These are phyloP conservation scores for Aspergillus kassunensis DNA, from an alignment of 495 filamentous ascomycete species.

Conservation along the genomic window DNA sequence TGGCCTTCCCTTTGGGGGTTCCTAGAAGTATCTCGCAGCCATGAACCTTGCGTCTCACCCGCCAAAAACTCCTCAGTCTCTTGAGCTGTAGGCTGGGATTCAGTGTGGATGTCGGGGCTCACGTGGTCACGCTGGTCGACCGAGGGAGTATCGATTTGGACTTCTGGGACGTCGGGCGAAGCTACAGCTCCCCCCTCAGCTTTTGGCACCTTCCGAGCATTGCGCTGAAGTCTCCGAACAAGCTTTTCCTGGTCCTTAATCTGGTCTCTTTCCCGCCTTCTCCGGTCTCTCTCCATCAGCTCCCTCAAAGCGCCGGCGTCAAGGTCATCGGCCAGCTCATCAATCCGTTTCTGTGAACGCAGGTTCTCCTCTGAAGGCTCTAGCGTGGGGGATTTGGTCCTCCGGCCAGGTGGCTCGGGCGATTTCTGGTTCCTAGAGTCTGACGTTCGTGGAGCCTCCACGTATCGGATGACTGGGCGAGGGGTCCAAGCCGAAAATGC, in stretches of 20 bases:
- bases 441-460: constrained; percentile 54
- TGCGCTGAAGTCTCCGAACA: constrained; percentile 62
- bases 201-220: constrained; percentile 66
- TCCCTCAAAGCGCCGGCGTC: constrained; percentile 76
- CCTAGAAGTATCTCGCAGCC: constrained; percentile 32
- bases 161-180: neutral
- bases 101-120: neutral
- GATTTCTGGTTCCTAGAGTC: constrained; percentile 33
- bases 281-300: constrained; percentile 78
- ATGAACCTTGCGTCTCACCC: constrained; percentile 26
- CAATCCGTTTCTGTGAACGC: constrained; percentile 67
- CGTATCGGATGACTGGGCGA: constrained; percentile 71
- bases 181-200: constrained; percentile 18
- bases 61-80: constrained; percentile 9
- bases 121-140: constrained; percentile 11
- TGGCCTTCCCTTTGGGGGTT: constrained; percentile 19
- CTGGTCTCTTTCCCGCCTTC: constrained; percentile 69
- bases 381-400: constrained; percentile 39
- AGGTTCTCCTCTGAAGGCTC: constrained; percentile 59
- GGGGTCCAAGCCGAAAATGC: constrained; percentile 71
- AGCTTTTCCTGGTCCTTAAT: constrained; percentile 67
- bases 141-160: neutral
- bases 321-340: constrained; percentile 76
- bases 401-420: constrained; percentile 36
- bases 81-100: neutral